A percentile compares a stretch with the other conserved stretches of the same genome.
These are phyloP conservation scores for Neckera pumila DNA, from an alignment of 225 moss, liverwort and hornwort species.

Conservation along the genomic window DNA sequence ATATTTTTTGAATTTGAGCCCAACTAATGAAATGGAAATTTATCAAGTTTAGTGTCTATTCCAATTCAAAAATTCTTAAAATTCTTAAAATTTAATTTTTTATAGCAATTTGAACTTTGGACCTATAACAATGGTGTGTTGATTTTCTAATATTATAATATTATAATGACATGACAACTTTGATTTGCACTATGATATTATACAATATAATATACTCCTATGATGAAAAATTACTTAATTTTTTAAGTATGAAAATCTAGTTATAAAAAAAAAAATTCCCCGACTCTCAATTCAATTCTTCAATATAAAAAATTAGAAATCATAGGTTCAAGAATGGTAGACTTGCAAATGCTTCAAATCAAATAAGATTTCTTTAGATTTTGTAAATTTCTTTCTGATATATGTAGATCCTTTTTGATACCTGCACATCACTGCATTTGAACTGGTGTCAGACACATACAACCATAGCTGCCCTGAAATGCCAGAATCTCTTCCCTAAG, in stretches of 20 bases:
- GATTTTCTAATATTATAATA: neutral
- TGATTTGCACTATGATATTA: neutral
- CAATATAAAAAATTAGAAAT: too few species aligned
- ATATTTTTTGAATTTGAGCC: neutral
- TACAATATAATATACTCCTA: too few species aligned
- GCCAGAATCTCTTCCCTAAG: accelerated
- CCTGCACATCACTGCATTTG: neutral
- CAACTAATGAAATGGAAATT: neutral
- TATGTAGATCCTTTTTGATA: neutral
- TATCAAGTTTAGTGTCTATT: neutral
- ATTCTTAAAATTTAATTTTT: neutral
- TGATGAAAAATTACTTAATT: neutral
- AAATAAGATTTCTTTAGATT: neutral
- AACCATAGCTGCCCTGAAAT: neutral
- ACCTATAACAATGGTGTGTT: neutral
- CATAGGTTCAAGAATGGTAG: neutral
- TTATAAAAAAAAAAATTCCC: too few species aligned
- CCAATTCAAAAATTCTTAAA: neutral
- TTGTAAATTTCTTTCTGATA: neutral
- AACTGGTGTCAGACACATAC: neutral
- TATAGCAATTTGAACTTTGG: too few species aligned
- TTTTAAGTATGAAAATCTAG: neutral
- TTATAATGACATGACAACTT: neutral
- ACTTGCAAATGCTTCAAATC: neutral
- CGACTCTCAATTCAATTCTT: too few species aligned